Base-by-base conservation (phyloP, 352 stramenopile species). In the Phytopythium vexans region DNA sequence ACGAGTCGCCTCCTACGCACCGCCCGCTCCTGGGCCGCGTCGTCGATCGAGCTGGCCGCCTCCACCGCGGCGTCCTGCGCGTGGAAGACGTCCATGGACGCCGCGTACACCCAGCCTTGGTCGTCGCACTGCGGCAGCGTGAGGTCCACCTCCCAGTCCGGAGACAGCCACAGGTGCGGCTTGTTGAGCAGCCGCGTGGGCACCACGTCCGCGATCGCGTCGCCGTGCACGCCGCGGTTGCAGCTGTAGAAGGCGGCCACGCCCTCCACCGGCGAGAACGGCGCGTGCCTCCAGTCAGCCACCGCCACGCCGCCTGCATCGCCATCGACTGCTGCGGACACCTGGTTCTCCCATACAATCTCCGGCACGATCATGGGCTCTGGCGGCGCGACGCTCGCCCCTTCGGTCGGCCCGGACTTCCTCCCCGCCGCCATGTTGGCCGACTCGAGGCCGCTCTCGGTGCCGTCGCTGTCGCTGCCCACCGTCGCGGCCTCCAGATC, bases 71-170 rank as follows among this genome's bases (percentile, higher is more conserved):
- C 42, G 3, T 32, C 35, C 12, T 64, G 47, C 36, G 50, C 56
- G n/a, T 60, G 61, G 44, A 88, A 78, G 11, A 64, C 63, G 6
- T 42, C 27, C 38, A 81, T 76, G 27, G 58, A 66, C 10, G 59
- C 46, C 1, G 71, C 77, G 41, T 94, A 94, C 12, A 89, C 65
- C 83, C 83, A 94, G 39, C 83, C 83, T 50, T 89, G 81, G 2
- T 64, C 65, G 52, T 92, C 81, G 38, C 64, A 83, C 12, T 70
- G 62, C 3, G 66, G 51, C 8, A 89, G 51, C n/a, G 68, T 66
- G 27, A 39, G 49, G 52, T 92, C 83, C 6, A 89, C 52, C 7
- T 84, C 60, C 83, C 83, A 94, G 21, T 74, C 69, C 10, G 60
- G 58, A 15, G 70, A 79, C 38, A 90, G 46, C 83, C 83, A 94